phyloP scores from a whole-genome alignment of 495 filamentous ascomycete species.

The Endocarpon pusillum region DNA sequence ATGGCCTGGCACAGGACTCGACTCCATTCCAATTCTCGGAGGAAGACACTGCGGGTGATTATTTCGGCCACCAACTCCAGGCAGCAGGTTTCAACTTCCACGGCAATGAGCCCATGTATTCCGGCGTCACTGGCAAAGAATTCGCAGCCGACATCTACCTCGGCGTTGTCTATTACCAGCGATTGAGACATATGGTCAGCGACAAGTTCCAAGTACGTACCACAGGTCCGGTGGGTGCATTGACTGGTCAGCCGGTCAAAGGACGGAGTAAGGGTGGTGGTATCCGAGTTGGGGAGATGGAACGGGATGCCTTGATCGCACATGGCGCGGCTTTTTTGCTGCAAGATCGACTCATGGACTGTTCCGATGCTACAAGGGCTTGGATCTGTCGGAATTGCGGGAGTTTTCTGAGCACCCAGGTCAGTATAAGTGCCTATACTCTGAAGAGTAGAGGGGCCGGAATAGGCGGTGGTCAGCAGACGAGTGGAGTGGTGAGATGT shows the following conservation, averaged over 20 bases:
- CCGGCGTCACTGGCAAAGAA: slow-evolving; percentile 86
- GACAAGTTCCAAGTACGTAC: slow-evolving; percentile 98
- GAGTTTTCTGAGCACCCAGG: slow-evolving; percentile 69
- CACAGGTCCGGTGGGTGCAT: slow-evolving; percentile 70
- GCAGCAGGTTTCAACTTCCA: slow-evolving; percentile 95
- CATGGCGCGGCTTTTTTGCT: slow-evolving; percentile 90
- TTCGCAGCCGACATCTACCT: slow-evolving; percentile 91
- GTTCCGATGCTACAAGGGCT: slow-evolving; percentile 71
- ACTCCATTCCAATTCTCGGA: slow-evolving; percentile 93
- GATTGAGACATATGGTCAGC: slow-evolving; percentile 97
- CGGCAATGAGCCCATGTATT: slow-evolving; percentile 96
- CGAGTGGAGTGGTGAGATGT: slow-evolving; percentile 62
- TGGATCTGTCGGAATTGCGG: slow-evolving; percentile 84
- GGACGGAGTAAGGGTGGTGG: slow-evolving; percentile 88
- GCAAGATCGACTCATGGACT: slow-evolving; percentile 91
- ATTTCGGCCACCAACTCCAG: slow-evolving; percentile 87
- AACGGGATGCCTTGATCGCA: slow-evolving; percentile 82
- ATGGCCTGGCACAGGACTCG: slow-evolving; percentile 84
- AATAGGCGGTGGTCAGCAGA: slow-evolving; percentile 17
- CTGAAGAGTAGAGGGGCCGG: slow-evolving; percentile 1
- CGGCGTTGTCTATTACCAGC: slow-evolving; percentile 93
- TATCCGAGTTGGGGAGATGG: slow-evolving; percentile 98
- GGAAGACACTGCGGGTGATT: slow-evolving; percentile 78
- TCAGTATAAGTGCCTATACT: slow-evolving; percentile 29
- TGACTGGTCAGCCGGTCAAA: slow-evolving; percentile 94